Percentiles rank a stretch among this genome's conserved stretches.
Evolutionary conservation across 2,329 filamentous ascomycete genomes (phyloP).

Genomic region (Teratosphaeria epicoccoides): DNA sequence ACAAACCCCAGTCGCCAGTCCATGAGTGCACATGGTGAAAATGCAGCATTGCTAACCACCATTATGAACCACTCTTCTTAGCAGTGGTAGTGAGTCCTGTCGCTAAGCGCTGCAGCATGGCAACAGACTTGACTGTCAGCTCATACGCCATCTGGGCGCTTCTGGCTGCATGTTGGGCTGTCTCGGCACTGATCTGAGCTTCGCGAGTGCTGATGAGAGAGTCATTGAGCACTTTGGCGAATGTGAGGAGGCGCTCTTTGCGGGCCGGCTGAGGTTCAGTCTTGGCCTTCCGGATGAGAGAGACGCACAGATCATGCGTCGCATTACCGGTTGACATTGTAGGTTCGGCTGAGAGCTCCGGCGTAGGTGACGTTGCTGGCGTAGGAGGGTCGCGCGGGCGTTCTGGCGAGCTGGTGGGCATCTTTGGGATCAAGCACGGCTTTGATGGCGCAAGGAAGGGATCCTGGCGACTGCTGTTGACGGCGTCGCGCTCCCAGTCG

Average conservation of each 20-base stretch:
- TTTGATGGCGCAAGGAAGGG: not conserved
- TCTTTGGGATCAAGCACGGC: conserved; percentile 3
- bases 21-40: not conserved
- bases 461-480: not conserved
- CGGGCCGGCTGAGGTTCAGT: conserved; percentile 9
- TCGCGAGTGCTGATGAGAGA: conserved; percentile 16
- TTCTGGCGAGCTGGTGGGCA: conserved; percentile 1
- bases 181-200: conserved; percentile 17
- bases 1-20: not conserved
- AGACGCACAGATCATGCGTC: not conserved
- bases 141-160: conserved; percentile 17
- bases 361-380: not conserved
- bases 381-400: conserved; percentile 2
- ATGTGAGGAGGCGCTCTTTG: conserved; percentile 14
- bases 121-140: conserved; percentile 18
- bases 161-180: conserved; percentile 15
- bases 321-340: not conserved
- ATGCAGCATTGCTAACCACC: not conserved
- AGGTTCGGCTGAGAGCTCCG: not conserved
- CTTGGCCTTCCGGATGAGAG: conserved; percentile 3
- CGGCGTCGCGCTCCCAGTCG: not conserved
- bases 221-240: conserved; percentile 20
- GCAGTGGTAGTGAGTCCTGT: not conserved
- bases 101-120: conserved; percentile 12
- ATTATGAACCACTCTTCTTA: not conserved